Conservation (phyloP, 2,329 filamentous ascomycete genomes). For the Pseudovirgaria hyperparasitica region DNA sequence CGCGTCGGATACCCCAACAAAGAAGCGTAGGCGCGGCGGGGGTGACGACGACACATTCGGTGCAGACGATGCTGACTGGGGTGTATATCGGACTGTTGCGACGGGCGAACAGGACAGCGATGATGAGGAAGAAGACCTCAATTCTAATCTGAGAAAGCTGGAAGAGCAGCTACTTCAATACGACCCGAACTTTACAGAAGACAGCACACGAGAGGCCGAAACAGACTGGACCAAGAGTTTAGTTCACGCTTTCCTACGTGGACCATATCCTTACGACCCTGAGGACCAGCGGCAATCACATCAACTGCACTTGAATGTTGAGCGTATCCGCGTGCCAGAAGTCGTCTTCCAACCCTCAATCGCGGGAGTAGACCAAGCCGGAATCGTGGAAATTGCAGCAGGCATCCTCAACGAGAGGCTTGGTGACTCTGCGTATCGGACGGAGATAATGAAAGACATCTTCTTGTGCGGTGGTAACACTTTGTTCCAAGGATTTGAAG, state of each 20-base stretch:
- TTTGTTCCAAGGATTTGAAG: constrained; percentile 75
- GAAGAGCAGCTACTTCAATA: constrained; percentile 77
- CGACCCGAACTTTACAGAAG: constrained; percentile 80
- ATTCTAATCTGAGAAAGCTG: constrained; percentile 57
- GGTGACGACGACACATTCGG: constrained; percentile 95
- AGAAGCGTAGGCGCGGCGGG: constrained; percentile 73
- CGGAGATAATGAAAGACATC: constrained; percentile 68
- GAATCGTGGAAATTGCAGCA: constrained; percentile 80
- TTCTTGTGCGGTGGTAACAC: constrained; percentile 94
- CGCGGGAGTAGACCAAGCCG: constrained; percentile 84
- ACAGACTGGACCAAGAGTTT: constrained; percentile 90
- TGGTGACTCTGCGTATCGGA: constrained; percentile 40
- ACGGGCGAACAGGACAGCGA: constrained; percentile 72
- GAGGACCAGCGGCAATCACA: constrained; percentile 68
- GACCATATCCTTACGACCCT: constrained; percentile 73
- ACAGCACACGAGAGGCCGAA: constrained; percentile 83
- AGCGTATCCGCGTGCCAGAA: constrained; percentile 87
- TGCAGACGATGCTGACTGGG: constrained; percentile 96
- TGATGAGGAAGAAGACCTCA: constrained; percentile 82
- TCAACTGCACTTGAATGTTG: constrained; percentile 91
- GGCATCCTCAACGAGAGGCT: constrained; percentile 83
- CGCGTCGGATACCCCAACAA: constrained; percentile 71
- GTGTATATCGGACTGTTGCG: constrained; percentile 85
- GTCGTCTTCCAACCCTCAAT: constrained; percentile 88
- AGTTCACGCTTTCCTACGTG: constrained; percentile 79